A percentile compares a stretch with the other conserved stretches of the same genome.
Conservation (phyloP, 257 asterid species). For the Misopates orontium region DNA sequence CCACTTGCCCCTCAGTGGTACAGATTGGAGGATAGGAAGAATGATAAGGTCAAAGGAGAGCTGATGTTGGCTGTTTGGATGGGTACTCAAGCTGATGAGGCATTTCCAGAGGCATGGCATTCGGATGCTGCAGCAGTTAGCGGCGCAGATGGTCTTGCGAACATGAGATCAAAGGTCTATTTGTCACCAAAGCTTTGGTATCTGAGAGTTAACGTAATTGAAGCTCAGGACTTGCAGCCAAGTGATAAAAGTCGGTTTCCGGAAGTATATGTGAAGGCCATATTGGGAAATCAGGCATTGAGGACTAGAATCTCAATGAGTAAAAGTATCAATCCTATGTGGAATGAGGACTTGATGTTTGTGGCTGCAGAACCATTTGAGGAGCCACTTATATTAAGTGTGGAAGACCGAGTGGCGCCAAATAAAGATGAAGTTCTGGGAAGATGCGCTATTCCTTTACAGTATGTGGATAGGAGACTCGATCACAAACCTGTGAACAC, state of each 20-base stretch:
- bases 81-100: slow-evolving; percentile 83
- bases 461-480: slow-evolving; percentile 53
- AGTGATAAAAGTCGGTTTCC: slow-evolving; percentile 59
- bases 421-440: slow-evolving; percentile 70
- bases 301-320: slow-evolving; percentile 58
- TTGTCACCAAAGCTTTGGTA: slow-evolving; percentile 79
- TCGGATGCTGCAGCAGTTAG: slow-evolving; percentile 65
- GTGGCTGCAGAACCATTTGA: slow-evolving; percentile 79
- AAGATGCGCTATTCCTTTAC: slow-evolving; percentile 55
- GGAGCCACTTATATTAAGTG: slow-evolving; percentile 62
- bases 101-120: slow-evolving; percentile 75
- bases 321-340: slow-evolving; percentile 61
- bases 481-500: slow-evolving; percentile 56
- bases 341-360: slow-evolving; percentile 85
- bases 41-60: slow-evolving; percentile 60
- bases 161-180: slow-evolving; percentile 62
- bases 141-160: slow-evolving; percentile 59
- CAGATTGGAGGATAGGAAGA: slow-evolving; percentile 55
- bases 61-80: slow-evolving; percentile 82
- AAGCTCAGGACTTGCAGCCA: slow-evolving; percentile 64
- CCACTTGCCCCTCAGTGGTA: slow-evolving; percentile 81
- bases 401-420: slow-evolving; percentile 70
- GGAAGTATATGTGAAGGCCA: slow-evolving; percentile 67
- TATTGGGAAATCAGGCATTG: slow-evolving; percentile 59
- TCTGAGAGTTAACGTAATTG: slow-evolving; percentile 66